These are phyloP conservation scores for Rutstroemia sp. DNA, from an alignment of 2,329 filamentous ascomycete genomes.

Conservation along the genomic window DNA sequence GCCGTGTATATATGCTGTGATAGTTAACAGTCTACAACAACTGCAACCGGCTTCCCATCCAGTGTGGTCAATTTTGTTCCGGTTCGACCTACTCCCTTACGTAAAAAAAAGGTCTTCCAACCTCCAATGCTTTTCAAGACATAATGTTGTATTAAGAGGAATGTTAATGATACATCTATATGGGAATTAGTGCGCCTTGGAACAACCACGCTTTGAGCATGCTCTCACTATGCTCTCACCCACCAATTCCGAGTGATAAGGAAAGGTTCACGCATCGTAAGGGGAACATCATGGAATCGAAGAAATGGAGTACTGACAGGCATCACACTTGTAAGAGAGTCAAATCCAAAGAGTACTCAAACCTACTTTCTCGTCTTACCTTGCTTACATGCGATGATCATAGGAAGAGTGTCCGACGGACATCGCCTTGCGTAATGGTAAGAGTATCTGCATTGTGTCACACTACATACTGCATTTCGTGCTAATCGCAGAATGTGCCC, in stretches of 20 bases:
- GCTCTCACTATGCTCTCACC: not conserved
- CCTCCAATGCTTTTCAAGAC: constrained; percentile 19
- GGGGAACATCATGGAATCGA: not conserved
- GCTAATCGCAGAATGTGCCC: constrained; percentile 14
- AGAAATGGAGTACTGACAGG: not conserved
- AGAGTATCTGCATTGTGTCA: constrained; percentile 15
- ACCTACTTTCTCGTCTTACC: constrained; percentile 13
- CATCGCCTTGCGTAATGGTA: constrained; percentile 15
- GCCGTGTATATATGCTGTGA: constrained; percentile 14
- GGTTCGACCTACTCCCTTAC: not conserved
- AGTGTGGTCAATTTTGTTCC: constrained; percentile 18
- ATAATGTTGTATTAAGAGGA: too few relatives aligned
- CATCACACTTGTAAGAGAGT: not conserved
- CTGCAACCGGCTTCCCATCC: constrained; percentile 18
- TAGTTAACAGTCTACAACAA: constrained; percentile 13
- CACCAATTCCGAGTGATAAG: not conserved
- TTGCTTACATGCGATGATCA: constrained; percentile 12
- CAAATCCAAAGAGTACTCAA: not conserved
- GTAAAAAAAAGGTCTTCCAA: constrained; percentile 8
- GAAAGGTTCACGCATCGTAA: constrained; percentile 13
- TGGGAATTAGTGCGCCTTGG: constrained; percentile 18
- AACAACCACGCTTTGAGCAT: constrained; percentile 12
- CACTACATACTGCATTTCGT: not conserved
- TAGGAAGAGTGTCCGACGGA: constrained; percentile 10
- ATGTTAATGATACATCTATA: constrained; percentile 4